Evolutionary conservation across 176 grass and related monocot species (phyloP).

Genomic region (bread wheat (Triticum aestivum)): DNA sequence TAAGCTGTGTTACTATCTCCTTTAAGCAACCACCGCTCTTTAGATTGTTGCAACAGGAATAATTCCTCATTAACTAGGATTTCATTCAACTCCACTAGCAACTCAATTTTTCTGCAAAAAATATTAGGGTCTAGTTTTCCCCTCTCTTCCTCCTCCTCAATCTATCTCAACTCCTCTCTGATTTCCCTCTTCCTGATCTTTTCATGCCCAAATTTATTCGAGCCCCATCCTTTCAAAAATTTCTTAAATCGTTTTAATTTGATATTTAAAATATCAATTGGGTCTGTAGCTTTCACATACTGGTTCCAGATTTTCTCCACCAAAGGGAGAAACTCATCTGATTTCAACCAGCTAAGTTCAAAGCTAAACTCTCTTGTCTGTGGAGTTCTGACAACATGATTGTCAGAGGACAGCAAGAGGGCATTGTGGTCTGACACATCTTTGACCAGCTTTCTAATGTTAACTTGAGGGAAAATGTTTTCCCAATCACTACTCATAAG

Average conservation of each 20-base stretch:
- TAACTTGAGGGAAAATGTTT: no score
- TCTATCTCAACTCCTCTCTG: not conserved
- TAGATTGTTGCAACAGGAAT: not conserved
- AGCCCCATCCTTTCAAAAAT: no score
- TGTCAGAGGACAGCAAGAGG: no score
- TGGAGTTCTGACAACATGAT: no score
- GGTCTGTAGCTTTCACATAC: not conserved
- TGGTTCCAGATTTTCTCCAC: not conserved
- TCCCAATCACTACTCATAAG: no score
- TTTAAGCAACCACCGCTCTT: not conserved
- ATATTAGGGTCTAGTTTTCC: not conserved
- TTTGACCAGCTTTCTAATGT: no score
- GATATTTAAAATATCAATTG: not conserved
- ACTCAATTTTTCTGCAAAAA: not conserved
- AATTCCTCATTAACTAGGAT: not conserved
- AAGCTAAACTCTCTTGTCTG: no score
- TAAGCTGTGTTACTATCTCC: not conserved
- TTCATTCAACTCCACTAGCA: not conserved
- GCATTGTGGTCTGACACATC: no score
- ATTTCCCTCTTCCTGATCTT: not conserved
- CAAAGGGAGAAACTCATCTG: not conserved
- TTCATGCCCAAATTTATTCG: not conserved
- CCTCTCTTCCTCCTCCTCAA: not conserved
- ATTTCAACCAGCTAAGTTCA: not conserved
- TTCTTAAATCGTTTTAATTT: not conserved